A percentile compares a stretch with the other conserved stretches of the same genome.
Conservation (phyloP, 192 early-diverging fungal species). For the Rhizoclosmatium sp. region DNA sequence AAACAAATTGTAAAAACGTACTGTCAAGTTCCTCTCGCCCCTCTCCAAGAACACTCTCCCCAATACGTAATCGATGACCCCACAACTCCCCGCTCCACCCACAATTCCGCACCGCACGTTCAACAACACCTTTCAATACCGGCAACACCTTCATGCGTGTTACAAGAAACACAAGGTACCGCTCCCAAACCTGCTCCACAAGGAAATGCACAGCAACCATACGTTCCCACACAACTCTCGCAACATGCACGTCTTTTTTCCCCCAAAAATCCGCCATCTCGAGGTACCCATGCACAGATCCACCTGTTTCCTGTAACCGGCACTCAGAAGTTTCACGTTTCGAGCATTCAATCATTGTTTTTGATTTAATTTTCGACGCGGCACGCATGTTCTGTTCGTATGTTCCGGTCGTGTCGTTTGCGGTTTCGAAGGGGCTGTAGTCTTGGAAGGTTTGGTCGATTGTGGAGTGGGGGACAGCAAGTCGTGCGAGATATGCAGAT, state of each 20-base stretch:
- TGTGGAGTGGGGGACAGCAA: slow-evolving; percentile 56
- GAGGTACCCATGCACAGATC: slow-evolving; percentile 53
- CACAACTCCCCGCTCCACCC: slow-evolving; percentile 75
- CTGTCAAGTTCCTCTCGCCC: slow-evolving; percentile 37
- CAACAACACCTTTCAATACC: slow-evolving; percentile 48
- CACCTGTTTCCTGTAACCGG: slow-evolving; percentile 47
- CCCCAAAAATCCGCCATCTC: slow-evolving; percentile 68
- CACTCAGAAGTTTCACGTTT: slow-evolving; percentile 62
- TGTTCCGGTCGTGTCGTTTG: slow-evolving; percentile 47
- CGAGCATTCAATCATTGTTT: slow-evolving; percentile 48
- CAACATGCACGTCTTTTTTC: slow-evolving; percentile 38
- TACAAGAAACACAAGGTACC: slow-evolving; percentile 70
- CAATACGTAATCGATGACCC: slow-evolving; percentile 54
- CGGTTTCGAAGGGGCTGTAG: slow-evolving; percentile 71
- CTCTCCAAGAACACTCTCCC: slow-evolving; percentile 28
- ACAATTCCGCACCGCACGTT: slow-evolving; percentile 74
- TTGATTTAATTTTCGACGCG: slow-evolving; percentile 53
- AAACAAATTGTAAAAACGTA: slow-evolving; percentile 14
- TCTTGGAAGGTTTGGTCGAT: slow-evolving; percentile 67
- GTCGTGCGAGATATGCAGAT: slow-evolving; percentile 49
- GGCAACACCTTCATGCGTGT: slow-evolving; percentile 46
- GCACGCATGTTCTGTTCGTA: slow-evolving; percentile 66
- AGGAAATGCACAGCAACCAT: slow-evolving; percentile 67
- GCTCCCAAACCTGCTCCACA: slow-evolving; percentile 69
- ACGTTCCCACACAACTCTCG: slow-evolving; percentile 72